Evolutionary conservation across 306 rosid species (phyloP).

Genomic region (Rosa multiflora): DNA sequence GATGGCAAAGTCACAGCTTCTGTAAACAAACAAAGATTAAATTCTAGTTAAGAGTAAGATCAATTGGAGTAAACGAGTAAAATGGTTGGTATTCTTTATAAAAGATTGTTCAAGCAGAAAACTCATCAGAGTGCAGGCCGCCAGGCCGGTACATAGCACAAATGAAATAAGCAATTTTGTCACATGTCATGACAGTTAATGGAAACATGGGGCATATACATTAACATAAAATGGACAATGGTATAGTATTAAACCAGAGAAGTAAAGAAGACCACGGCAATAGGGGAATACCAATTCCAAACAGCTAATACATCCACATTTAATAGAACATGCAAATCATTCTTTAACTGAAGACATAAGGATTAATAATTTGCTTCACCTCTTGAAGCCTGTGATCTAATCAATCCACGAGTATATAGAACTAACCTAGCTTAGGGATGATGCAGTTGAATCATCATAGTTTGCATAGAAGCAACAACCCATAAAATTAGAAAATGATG

Average conservation of each 20-base stretch:
- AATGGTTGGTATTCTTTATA: background rate
- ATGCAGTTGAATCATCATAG: slow-evolving; percentile 3
- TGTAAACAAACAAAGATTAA: background rate
- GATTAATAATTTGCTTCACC: background rate
- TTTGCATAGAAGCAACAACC: background rate
- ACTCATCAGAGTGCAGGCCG: background rate
- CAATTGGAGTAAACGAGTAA: background rate
- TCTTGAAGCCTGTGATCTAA: background rate
- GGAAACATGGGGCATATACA: background rate
- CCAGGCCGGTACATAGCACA: background rate
- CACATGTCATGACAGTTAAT: no score
- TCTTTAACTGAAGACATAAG: background rate
- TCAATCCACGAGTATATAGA: background rate
- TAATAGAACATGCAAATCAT: background rate
- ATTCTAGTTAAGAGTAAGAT: background rate
- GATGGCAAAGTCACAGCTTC: background rate
- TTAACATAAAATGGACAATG: background rate
- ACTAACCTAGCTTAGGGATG: background rate
- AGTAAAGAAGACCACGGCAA: background rate
- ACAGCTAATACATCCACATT: background rate
- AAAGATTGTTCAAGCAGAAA: background rate
- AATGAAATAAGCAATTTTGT: no score
- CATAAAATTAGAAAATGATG: no score
- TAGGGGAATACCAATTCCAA: background rate
- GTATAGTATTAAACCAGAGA: background rate